Evolutionary conservation across 257 asterid species (phyloP).

Genomic region (Linaria vulgaris): DNA sequence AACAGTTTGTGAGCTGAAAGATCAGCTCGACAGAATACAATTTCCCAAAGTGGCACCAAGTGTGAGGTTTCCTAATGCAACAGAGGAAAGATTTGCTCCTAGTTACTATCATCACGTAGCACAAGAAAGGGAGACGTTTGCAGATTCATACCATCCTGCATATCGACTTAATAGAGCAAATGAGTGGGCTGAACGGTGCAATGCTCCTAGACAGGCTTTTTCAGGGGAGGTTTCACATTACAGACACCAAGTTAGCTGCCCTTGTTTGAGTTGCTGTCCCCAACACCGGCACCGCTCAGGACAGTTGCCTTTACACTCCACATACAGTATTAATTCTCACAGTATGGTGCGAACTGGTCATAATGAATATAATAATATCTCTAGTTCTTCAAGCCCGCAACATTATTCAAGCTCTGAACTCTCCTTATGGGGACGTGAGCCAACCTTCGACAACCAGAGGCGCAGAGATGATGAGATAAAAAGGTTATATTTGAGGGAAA

Average conservation of each 20-base stretch:
- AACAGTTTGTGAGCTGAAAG: constrained; percentile 68
- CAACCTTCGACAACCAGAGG: constrained; percentile 39
- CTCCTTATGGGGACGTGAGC: constrained; percentile 42
- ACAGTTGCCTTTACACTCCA: constrained; percentile 46
- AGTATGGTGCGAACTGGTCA: constrained; percentile 22
- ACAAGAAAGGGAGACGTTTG: constrained; percentile 36
- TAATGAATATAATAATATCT: constrained; percentile 26
- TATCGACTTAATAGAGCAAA: constrained; percentile 30
- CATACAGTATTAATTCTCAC: constrained; percentile 23
- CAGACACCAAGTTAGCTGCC: constrained; percentile 43
- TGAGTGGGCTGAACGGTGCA: constrained; percentile 31
- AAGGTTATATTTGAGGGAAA: constrained; percentile 43
- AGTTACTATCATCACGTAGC: constrained; percentile 30
- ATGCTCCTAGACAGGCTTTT: constrained; percentile 48
- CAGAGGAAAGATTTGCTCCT: constrained; percentile 30
- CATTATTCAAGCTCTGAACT: constrained; percentile 45
- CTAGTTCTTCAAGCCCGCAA: constrained; percentile 52
- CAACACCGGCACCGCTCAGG: constrained; percentile 50
- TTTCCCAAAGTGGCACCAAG: constrained; percentile 31
- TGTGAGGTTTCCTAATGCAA: constrained; percentile 27
- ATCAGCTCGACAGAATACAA: constrained; percentile 59
- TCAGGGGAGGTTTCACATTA: constrained; percentile 60
- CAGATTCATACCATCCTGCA: constrained; percentile 33
- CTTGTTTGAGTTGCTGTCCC: constrained; percentile 52
- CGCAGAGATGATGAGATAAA: constrained; percentile 37